phyloP scores from a whole-genome alignment of 176 grass and related monocot species.

The Juncus inflexus region DNA sequence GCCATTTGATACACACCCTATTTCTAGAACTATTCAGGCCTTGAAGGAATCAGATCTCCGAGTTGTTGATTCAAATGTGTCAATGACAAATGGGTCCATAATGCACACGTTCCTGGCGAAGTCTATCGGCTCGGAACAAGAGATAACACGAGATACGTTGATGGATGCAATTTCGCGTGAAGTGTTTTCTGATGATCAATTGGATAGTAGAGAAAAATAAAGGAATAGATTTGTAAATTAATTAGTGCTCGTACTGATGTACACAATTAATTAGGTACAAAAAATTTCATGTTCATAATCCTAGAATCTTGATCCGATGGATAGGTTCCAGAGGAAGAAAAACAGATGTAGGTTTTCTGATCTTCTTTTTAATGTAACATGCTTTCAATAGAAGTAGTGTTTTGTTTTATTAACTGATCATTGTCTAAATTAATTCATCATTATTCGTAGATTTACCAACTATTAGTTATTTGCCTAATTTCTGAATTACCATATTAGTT shows the following conservation, averaged over 20 bases:
- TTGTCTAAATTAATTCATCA: too few species aligned
- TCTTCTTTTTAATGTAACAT: too few species aligned
- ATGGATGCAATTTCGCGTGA: conserved; percentile 37
- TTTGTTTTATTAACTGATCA: too few species aligned
- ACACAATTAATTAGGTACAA: background rate
- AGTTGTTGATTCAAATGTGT: conserved; percentile 54
- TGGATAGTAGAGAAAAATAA: background rate
- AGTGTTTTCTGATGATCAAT: conserved; percentile 13
- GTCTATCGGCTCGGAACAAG: conserved; percentile 44
- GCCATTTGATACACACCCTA: conserved; percentile 54
- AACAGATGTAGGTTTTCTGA: too few species aligned
- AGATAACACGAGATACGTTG: conserved; percentile 39
- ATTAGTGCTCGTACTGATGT: background rate
- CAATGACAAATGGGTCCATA: conserved; percentile 37
- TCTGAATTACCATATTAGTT: too few species aligned
- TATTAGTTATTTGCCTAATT: too few species aligned
- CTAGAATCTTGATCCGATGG: conserved; percentile 13
- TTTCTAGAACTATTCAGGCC: conserved; percentile 43
- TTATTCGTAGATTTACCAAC: too few species aligned
- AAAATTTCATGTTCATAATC: conserved; percentile 23
- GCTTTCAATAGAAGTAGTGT: too few species aligned
- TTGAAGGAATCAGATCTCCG: conserved; percentile 37
- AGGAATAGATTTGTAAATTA: conserved; percentile 18
- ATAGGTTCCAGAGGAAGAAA: background rate
- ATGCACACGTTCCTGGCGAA: conserved; percentile 70